Percentiles rank a stretch among this genome's conserved stretches.
phyloP scores from a whole-genome alignment of 1,284 basidiomycete species.

The Cutaneotrichosporon sp. region DNA sequence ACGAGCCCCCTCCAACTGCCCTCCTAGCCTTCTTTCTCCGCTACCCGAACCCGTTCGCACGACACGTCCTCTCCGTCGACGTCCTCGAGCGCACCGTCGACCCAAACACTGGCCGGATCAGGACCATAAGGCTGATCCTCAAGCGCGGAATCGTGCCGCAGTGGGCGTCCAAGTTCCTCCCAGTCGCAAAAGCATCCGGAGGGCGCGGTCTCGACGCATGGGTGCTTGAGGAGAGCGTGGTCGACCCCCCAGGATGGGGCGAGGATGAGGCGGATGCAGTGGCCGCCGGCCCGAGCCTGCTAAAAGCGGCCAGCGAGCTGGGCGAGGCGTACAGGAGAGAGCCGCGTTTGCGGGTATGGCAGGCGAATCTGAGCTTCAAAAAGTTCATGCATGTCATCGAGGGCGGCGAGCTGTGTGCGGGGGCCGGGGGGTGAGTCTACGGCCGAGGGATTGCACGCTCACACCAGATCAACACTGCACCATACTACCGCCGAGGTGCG shows the following conservation, averaged over 20 bases:
- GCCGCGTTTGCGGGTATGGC: slow-evolving; percentile 35
- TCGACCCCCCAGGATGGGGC: slow-evolving; percentile 49
- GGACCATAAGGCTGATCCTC: slow-evolving; percentile 83
- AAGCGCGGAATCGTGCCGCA: slow-evolving; percentile 84
- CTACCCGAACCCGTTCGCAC: slow-evolving; percentile 93
- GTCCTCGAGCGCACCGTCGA: slow-evolving; percentile 77
- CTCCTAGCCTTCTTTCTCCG: slow-evolving; percentile 89
- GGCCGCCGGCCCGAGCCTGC: not conserved
- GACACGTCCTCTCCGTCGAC: slow-evolving; percentile 92
- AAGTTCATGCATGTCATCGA: slow-evolving; percentile 49
- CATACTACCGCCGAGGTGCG: slow-evolving; percentile 45
- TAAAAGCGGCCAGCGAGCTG: not conserved
- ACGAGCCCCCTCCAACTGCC: slow-evolving; percentile 61
- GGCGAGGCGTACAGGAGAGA: slow-evolving; percentile 17
- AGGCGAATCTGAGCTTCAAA: slow-evolving; percentile 46
- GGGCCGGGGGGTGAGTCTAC: slow-evolving; percentile 37
- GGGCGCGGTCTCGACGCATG: slow-evolving; percentile 60
- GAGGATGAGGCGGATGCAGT: not conserved
- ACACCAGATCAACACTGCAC: slow-evolving; percentile 36
- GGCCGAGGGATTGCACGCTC: too few relatives aligned
- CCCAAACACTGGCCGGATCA: slow-evolving; percentile 63
- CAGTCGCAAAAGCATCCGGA: slow-evolving; percentile 55
- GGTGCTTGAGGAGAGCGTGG: slow-evolving; percentile 87
- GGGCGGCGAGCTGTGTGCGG: slow-evolving; percentile 40
- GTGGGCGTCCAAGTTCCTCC: slow-evolving; percentile 74